These are phyloP conservation scores for Geopyxis carbonaria DNA, from an alignment of 495 filamentous ascomycete genomes.

Conservation along the genomic window DNA sequence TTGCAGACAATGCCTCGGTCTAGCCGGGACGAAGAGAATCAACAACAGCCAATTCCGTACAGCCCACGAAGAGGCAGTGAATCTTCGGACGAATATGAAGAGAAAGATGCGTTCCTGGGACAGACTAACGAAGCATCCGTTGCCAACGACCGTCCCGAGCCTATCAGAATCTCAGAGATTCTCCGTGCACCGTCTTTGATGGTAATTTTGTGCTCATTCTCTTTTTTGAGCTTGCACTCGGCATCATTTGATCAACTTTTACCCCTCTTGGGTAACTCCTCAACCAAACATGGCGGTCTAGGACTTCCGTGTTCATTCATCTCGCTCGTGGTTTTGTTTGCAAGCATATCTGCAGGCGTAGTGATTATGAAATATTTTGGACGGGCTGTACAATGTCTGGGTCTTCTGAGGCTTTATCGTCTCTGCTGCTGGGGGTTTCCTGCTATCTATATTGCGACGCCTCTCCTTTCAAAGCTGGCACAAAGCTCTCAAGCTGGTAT, in stretches of 20 bases:
- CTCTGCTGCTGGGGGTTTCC: conserved; percentile 28
- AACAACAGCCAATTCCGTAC: conserved; percentile 8
- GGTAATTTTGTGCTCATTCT: conserved; percentile 30
- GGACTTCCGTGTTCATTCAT: conserved; percentile 32
- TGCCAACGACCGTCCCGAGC: conserved; percentile 26
- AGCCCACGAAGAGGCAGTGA: background rate
- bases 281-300: conserved; percentile 29
- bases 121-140: conserved; percentile 19
- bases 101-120: conserved; percentile 31
- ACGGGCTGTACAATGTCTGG: conserved; percentile 23
- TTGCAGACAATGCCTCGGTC: conserved; percentile 25
- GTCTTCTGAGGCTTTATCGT: conserved; percentile 30
- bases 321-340: conserved; percentile 25
- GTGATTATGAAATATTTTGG: conserved; percentile 26
- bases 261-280: conserved; percentile 31
- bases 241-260: conserved; percentile 32
- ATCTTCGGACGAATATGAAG: conserved; percentile 25
- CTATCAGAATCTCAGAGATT: conserved; percentile 29
- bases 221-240: conserved; percentile 30
- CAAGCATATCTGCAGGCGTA: conserved; percentile 25
- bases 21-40: conserved; percentile 9
- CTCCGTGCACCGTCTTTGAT: conserved; percentile 30
- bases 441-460: conserved; percentile 28
- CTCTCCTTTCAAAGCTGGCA: conserved; percentile 25
- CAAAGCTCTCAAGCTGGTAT: conserved; percentile 18